These are phyloP conservation scores for Fusarium compactum DNA, from an alignment of 2,329 filamentous ascomycete species.

Conservation along the genomic window DNA sequence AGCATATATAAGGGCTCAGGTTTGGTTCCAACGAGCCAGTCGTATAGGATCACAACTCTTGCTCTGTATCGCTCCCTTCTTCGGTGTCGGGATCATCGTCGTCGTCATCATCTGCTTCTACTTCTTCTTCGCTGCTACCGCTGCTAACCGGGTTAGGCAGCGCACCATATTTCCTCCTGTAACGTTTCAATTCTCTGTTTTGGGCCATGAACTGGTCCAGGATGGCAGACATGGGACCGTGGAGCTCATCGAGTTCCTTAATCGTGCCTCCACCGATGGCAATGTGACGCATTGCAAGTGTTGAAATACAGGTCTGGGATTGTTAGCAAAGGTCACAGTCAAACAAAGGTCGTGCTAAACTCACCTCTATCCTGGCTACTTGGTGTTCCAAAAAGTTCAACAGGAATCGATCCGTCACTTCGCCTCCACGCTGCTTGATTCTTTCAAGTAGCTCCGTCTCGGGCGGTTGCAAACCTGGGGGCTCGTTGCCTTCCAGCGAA, in stretches of 20 bases:
- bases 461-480: constrained; percentile 76
- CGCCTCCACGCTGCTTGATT: constrained; percentile 75
- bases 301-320: constrained; percentile 80
- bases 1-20: constrained; percentile 36
- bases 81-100: constrained; percentile 43
- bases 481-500: constrained; percentile 78
- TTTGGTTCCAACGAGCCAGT: constrained; percentile 4
- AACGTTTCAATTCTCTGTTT: constrained; percentile 72
- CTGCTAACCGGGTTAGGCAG: constrained; percentile 48
- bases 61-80: constrained; percentile 49
- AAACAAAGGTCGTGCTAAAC: constrained; percentile 73
- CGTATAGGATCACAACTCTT: constrained; percentile 37
- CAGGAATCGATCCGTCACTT: constrained; percentile 89
- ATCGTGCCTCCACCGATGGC: constrained; percentile 75
- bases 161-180: constrained; percentile 66
- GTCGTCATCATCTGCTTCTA: constrained; percentile 34
- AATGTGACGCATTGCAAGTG: constrained; percentile 82
- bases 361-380: constrained; percentile 93
- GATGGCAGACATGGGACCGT: constrained; percentile 81
- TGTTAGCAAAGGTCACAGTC: constrained; percentile 40
- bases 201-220: constrained; percentile 71
- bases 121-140: constrained; percentile 36
- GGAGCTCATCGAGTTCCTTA: constrained; percentile 75
- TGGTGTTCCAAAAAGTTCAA: constrained; percentile 94
- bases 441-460: constrained; percentile 85